These are phyloP conservation scores for Alloteropsis angusta DNA, from an alignment of 202 grass and related monocot species.

Conservation along the genomic window DNA sequence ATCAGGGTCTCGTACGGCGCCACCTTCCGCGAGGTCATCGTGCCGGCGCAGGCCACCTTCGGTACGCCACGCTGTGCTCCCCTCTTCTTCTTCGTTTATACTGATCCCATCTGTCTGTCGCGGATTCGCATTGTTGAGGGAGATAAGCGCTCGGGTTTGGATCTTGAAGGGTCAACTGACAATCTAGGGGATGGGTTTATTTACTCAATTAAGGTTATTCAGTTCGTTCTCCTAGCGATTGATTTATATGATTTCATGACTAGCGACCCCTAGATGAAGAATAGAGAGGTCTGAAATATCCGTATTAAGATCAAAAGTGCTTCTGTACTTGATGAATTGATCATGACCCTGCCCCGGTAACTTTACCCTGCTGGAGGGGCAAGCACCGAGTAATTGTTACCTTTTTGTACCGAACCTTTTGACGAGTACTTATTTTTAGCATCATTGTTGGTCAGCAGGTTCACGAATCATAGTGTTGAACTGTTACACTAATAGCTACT, in stretches of 20 bases:
- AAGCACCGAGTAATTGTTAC: neutral
- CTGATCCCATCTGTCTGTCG: neutral
- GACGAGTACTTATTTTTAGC: neutral
- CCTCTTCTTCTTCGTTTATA: neutral
- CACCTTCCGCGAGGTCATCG: slow-evolving; percentile 48
- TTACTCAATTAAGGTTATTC: neutral
- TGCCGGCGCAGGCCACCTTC: slow-evolving; percentile 70
- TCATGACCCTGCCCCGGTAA: slow-evolving; percentile 9
- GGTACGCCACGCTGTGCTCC: slow-evolving; percentile 40
- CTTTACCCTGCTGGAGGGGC: slow-evolving; percentile 1
- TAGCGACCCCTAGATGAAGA: neutral
- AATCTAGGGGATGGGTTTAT: neutral
- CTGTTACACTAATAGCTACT: slow-evolving; percentile 4
- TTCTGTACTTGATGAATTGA: neutral
- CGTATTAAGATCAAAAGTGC: neutral
- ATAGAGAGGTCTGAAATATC: neutral
- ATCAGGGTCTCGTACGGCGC: slow-evolving; percentile 66
- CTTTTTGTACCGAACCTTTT: neutral
- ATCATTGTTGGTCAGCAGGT: neutral
- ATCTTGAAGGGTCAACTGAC: slow-evolving; percentile 35
- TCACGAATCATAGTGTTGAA: neutral
- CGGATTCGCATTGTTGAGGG: neutral
- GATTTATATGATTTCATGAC: neutral
- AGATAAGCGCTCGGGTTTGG: neutral
- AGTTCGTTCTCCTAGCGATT: neutral